Evolutionary conservation across 2,329 filamentous ascomycete genomes (phyloP).

Genomic region (Penicillium rolfsii): DNA sequence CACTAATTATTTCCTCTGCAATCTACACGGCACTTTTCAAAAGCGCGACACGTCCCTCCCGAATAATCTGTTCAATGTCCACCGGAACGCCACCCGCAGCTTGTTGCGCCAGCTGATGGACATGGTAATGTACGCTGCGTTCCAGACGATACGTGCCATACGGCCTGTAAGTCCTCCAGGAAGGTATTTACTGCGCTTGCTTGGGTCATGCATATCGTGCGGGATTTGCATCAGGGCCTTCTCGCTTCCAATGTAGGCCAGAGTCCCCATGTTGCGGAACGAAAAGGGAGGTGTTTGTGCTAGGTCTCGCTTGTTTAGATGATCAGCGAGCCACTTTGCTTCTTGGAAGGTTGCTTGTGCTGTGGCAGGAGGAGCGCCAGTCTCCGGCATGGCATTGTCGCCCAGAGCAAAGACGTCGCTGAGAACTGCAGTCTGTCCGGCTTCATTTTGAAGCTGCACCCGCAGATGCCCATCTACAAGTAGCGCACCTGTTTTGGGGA

Average conservation of each 20-base stretch:
- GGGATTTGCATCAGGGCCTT: slow-evolving; percentile 60
- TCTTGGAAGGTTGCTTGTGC: slow-evolving; percentile 64
- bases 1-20: background rate
- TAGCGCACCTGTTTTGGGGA: slow-evolving; percentile 52
- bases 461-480: slow-evolving; percentile 61
- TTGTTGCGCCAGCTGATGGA: slow-evolving; percentile 53
- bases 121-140: slow-evolving; percentile 51
- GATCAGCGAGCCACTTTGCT: slow-evolving; percentile 60
- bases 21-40: slow-evolving; percentile 20
- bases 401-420: slow-evolving; percentile 60
- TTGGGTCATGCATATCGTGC: slow-evolving; percentile 27
- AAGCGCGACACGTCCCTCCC: slow-evolving; percentile 51
- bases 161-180: slow-evolving; percentile 45
- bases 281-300: slow-evolving; percentile 48
- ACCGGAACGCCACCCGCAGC: slow-evolving; percentile 46
- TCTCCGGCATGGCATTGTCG: slow-evolving; percentile 60
- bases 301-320: slow-evolving; percentile 56
- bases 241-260: slow-evolving; percentile 63
- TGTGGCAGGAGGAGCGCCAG: slow-evolving; percentile 58
- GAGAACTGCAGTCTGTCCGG: slow-evolving; percentile 47
- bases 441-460: slow-evolving; percentile 53
- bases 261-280: slow-evolving; percentile 60
- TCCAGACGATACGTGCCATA: slow-evolving; percentile 50
- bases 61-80: slow-evolving; percentile 49
- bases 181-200: slow-evolving; percentile 32